Percentiles rank a stretch among this genome's conserved stretches.
These are phyloP conservation scores for Trichoderma koningiopsis DNA, from an alignment of 2,329 filamentous ascomycete species.

Conservation along the genomic window DNA sequence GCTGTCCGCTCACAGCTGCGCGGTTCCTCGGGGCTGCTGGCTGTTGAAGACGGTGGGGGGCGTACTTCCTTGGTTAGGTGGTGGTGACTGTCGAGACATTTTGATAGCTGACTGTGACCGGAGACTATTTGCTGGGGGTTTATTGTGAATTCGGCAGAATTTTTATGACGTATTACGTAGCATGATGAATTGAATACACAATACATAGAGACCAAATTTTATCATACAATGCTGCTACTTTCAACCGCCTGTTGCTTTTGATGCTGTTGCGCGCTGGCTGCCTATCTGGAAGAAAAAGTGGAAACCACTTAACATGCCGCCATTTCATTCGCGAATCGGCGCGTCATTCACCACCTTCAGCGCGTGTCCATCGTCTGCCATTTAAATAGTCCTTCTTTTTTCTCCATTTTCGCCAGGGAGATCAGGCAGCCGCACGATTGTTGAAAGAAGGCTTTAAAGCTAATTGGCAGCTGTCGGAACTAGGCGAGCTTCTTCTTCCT, in stretches of 20 bases:
- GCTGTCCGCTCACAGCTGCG: constrained; percentile 20
- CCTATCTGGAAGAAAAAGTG: constrained; percentile 27
- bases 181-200: neutral
- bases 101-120: neutral
- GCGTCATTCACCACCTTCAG: constrained; percentile 35
- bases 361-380: constrained; percentile 8
- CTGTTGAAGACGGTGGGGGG: constrained; percentile 33
- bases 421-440: constrained; percentile 5
- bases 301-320: constrained; percentile 39
- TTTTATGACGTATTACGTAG: too few relatives aligned
- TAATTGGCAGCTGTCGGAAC: neutral
- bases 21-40: constrained; percentile 4
- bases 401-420: neutral
- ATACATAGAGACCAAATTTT: too few relatives aligned
- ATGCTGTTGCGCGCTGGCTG: neutral
- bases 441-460: neutral
- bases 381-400: neutral
- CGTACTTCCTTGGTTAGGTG: constrained; percentile 38
- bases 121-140: neutral
- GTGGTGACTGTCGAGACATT: constrained; percentile 49
- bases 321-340: constrained; percentile 32
- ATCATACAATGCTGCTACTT: too few relatives aligned
- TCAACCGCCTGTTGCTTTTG: neutral
- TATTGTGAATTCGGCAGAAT: neutral
- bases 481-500: neutral